Percentiles rank a stretch among this genome's conserved stretches.
phyloP scores from a whole-genome alignment of 2,329 filamentous ascomycete species.

The Microthyrium microscopicum region DNA sequence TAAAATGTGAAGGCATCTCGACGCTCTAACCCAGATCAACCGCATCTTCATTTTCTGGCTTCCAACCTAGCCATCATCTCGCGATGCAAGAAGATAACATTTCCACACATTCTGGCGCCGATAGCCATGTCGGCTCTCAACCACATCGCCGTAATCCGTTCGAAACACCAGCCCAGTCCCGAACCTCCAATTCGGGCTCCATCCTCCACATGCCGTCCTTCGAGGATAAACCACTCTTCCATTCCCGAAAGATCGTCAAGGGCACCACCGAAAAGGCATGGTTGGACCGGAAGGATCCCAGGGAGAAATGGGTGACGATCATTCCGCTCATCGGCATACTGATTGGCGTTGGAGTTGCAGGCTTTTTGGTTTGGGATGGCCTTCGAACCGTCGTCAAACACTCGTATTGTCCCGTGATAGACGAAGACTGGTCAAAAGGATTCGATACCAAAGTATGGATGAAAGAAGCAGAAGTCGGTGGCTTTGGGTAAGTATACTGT shows the following conservation, averaged over 20 bases:
- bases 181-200: not conserved
- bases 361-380: constrained; percentile 61
- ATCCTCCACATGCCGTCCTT: not conserved
- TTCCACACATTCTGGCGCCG: too few species aligned
- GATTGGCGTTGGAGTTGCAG: constrained; percentile 50
- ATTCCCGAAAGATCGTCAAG: constrained; percentile 55
- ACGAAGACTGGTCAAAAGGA: constrained; percentile 46
- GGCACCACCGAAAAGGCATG: constrained; percentile 63
- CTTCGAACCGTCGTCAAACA: constrained; percentile 54
- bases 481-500: constrained; percentile 48
- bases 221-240: constrained; percentile 40
- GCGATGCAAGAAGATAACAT: too few species aligned
- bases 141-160: not conserved
- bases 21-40: too few species aligned
- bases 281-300: constrained; percentile 54
- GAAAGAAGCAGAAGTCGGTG: constrained; percentile 58
- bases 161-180: not conserved
- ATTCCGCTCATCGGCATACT: constrained; percentile 57
- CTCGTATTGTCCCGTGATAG: constrained; percentile 52
- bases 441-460: constrained; percentile 49
- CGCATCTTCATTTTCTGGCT: too few species aligned
- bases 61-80: too few species aligned
- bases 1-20: too few species aligned
- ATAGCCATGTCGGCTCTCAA: too few species aligned
- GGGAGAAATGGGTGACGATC: constrained; percentile 76